Conservation (phyloP, 108 stramenopile species). For the Fistulifera solaris region DNA sequence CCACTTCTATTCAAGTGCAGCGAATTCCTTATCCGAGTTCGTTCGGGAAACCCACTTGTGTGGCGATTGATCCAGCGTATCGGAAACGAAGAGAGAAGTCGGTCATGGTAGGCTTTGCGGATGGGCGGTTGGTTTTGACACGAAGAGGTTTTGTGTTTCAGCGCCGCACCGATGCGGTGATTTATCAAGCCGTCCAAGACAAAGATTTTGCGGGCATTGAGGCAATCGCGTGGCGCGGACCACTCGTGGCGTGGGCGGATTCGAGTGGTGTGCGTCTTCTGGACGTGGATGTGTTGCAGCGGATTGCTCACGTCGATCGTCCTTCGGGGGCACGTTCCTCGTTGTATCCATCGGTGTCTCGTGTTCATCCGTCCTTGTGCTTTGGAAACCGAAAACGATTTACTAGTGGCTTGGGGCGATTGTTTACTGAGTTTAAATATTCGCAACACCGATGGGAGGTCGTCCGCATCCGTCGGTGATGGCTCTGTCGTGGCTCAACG, state of each 20-base stretch:
- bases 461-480: no score
- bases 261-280: constrained; percentile 58
- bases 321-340: constrained; percentile 64
- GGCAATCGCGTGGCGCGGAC: constrained; percentile 65
- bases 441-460: constrained; percentile 31
- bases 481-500: no score
- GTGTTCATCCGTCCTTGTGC: constrained; percentile 32
- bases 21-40: constrained; percentile 29
- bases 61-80: constrained; percentile 68
- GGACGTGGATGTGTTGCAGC: constrained; percentile 54
- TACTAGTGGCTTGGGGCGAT: constrained; percentile 80
- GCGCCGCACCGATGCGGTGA: constrained; percentile 33
- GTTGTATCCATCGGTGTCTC: constrained; percentile 54
- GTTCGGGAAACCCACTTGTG: constrained; percentile 37
- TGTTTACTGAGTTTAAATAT: constrained; percentile 73
- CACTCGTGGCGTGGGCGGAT: constrained; percentile 74
- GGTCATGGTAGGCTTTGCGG: constrained; percentile 58
- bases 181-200: constrained; percentile 35
- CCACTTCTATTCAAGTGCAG: constrained; percentile 15
- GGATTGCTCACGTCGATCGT: constrained; percentile 77
- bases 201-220: constrained; percentile 39
- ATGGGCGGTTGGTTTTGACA: constrained; percentile 58
- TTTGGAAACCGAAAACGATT: constrained; percentile 48
- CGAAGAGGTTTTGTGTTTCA: constrained; percentile 40
- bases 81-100: constrained; percentile 33